Evolutionary conservation across 2,329 filamentous ascomycete species (phyloP).

Genomic region (Cyclaneusma minus): DNA sequence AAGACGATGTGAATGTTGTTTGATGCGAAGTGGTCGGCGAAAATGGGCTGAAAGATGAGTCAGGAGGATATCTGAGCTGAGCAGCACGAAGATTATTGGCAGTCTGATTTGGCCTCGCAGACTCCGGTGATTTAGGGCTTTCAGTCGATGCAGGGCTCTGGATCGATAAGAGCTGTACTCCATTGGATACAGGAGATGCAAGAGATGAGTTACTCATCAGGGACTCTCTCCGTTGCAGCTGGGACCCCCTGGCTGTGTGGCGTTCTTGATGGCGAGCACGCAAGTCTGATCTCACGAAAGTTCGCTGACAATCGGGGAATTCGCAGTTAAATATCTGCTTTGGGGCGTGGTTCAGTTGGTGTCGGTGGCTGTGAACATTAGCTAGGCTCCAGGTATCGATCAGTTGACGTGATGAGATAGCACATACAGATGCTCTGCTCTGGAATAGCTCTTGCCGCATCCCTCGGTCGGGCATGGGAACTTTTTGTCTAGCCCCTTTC

Average conservation of each 20-base stretch:
- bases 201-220: conserved; percentile 38
- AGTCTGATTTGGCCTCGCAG: conserved; percentile 12
- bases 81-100: conserved; percentile 12
- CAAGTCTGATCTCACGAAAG: conserved; percentile 86
- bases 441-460: conserved; percentile 91
- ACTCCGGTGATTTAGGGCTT: conserved; percentile 16
- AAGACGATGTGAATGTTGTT: no score
- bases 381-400: conserved; percentile 7
- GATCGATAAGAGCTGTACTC: no score
- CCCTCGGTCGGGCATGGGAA: conserved; percentile 74
- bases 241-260: conserved; percentile 65
- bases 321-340: conserved; percentile 93
- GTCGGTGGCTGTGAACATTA: conserved; percentile 45
- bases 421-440: conserved; percentile 82
- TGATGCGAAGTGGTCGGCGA: conserved; percentile 15
- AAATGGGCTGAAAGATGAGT: conserved; percentile 13
- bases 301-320: conserved; percentile 76
- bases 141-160: conserved; percentile 9
- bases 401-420: not conserved
- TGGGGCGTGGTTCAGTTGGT: conserved; percentile 89
- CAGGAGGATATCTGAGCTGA: conserved; percentile 17
- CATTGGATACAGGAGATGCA: no score
- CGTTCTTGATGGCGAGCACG: conserved; percentile 74
- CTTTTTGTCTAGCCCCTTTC: conserved; percentile 66
- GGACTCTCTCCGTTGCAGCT: conserved; percentile 59